Evolutionary conservation across 2,329 filamentous ascomycete species (phyloP), one percentile per base, ranked within the genome.

Genomic region (Rhinocladiella similis): DNA sequence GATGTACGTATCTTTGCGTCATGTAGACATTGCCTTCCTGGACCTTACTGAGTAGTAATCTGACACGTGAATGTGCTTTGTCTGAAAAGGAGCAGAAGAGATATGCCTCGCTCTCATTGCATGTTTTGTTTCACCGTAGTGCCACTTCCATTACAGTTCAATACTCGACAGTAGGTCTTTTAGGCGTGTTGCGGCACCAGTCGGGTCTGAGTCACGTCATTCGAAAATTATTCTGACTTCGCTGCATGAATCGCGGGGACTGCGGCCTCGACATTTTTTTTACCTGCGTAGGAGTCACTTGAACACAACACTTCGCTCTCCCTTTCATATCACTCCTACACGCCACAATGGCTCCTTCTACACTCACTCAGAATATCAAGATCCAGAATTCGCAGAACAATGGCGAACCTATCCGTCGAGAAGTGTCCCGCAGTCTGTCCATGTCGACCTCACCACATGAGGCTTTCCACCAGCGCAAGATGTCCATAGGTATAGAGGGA

Each of bases 381-480:
- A 58, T 57, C 50, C 57, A 54, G 29, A 39, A 51, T 22, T 58
- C 54, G 54, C 57, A 54, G 22, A 39, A 51, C 22, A 61, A 59
- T 58, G 60, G 58, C 27, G 55, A 59, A 6, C 33, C 38, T 12
- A 49, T 60, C 5, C 72, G 50, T 22, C 64, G 80, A 77, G 66
- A 72, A 63, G 73, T 79, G 50, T 83, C 83, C 16, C 81, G 84
- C 69, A 85, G 79, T 70, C 77, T 86, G 69, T 85, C 83, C 69
- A 76, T 91, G 61, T 91, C 89, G 29, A 85, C 83, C 47, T 94
- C 91, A 52, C 91, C 93, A 25, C 82, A 80, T 46, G 80, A 88
- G 45, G 84, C 84, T 50, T 92, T 94, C 73, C 82, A 89, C 47
- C 45, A 50, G 14, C 61, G 58, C 22, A 53, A 50, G 19, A n/a